Evolutionary conservation across 768 basidiomycete genomes (phyloP).

Genomic region (Leccinum truebloodii): DNA sequence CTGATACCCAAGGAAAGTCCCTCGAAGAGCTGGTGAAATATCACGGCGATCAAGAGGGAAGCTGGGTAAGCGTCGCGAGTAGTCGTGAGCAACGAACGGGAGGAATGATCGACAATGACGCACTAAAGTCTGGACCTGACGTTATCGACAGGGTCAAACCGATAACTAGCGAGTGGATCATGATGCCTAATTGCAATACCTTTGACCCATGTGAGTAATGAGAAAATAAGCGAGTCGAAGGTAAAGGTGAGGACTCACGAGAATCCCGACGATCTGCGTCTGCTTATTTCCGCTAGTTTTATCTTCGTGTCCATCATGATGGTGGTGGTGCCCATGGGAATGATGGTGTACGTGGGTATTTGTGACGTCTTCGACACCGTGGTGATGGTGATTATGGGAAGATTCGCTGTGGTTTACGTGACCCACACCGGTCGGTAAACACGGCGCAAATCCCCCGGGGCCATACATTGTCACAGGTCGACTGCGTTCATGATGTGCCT

Average conservation of each 20-base stretch:
- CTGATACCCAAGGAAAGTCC: slow-evolving; percentile 82
- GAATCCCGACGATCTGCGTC: slow-evolving; percentile 71
- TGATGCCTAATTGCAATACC: slow-evolving; percentile 83
- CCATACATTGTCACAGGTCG: slow-evolving; percentile 26
- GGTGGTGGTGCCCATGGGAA: slow-evolving; percentile 1
- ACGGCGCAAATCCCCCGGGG: slow-evolving; percentile 12
- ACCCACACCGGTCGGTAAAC: not conserved
- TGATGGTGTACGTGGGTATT: not conserved
- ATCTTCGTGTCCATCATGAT: slow-evolving; percentile 11
- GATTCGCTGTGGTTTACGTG: slow-evolving; percentile 5
- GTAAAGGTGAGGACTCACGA: slow-evolving; percentile 41
- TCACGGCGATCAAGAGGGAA: slow-evolving; percentile 69
- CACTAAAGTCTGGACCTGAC: slow-evolving; percentile 69
- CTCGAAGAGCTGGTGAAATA: slow-evolving; percentile 85
- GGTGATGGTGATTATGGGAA: slow-evolving; percentile 14
- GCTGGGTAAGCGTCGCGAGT: slow-evolving; percentile 38
- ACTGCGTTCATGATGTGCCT: slow-evolving; percentile 31
- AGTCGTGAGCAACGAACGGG: slow-evolving; percentile 1
- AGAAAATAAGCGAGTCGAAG: not conserved
- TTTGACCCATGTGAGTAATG: slow-evolving; percentile 28
- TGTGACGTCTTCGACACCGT: not conserved
- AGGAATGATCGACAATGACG: slow-evolving; percentile 27
- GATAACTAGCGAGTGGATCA: slow-evolving; percentile 83
- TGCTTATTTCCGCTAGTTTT: slow-evolving; percentile 47
- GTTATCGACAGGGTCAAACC: slow-evolving; percentile 76